Base-by-base conservation (phyloP, 306 rosid genomes). In the Quercus dentata region DNA sequence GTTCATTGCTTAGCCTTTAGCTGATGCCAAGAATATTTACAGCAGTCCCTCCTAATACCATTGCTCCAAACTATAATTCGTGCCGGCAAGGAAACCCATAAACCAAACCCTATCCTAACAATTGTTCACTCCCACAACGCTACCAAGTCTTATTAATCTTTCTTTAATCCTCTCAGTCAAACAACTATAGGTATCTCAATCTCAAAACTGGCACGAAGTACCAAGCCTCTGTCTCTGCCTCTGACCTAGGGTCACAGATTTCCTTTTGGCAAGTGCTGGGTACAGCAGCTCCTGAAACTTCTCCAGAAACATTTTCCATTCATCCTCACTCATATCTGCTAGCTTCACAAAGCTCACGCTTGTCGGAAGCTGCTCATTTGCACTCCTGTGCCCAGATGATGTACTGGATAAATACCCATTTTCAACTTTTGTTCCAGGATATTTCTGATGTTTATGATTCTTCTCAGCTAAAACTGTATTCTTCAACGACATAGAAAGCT, bases 161-260 rank as follows among this genome's bases (percentile, higher is more conserved):
- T 33, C 85, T 79, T 83, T 77, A 74, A 76, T 73, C 56, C 74
- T 69, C 85, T 55, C 92, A 81, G 85, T 70, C 76, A 54, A 84
- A 71, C 86, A 71, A 70, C 82, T 56, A 78, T 80, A 44, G 80
- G 69, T 58, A 57, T 78, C 67, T 59, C 67, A 33, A 72, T 83
- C 75, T 94, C 98, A 95, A 92, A 95, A 95, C 92, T 95, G 98
- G 97, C 99, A 95, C 49, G 99, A 95, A 67, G 98, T 95, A 80
- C 99, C 99, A 54, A 95, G 98, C 92, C 98, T 93, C 92, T 81
- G 97, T 75, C 91, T 90, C 92, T 84, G 98, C 89, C 87, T 91
- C 90, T 93, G 97, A 64, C 98, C 97, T 65, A 72, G 74, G 80
- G 93, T 86, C 71, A 85, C 81, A 1, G 90, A 87, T 68, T 90